These are phyloP conservation scores for Erodium moschatum DNA, from an alignment of 441 rosid species.

Conservation along the genomic window DNA sequence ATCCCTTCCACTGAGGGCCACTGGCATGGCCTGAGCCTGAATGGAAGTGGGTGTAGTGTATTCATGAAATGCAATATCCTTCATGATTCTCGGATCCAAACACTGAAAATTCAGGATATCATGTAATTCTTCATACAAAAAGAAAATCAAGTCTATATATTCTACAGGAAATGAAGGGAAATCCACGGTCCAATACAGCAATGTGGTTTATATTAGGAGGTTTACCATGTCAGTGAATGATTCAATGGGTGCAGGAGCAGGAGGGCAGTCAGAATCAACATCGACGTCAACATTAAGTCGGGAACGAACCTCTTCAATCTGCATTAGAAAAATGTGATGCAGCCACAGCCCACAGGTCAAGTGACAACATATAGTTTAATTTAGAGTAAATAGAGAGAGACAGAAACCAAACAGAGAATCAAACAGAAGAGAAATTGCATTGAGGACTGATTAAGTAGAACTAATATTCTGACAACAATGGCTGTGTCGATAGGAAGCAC, in stretches of 20 bases:
- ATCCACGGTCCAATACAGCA: neutral
- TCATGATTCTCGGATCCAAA: slow-evolving; percentile 28
- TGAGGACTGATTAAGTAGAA: neutral
- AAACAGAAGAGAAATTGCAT: neutral
- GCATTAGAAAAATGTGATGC: neutral
- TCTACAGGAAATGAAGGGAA: neutral
- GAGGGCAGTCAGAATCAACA: slow-evolving; percentile 24
- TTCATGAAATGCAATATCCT: slow-evolving; percentile 30
- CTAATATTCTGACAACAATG: neutral
- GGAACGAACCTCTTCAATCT: slow-evolving; percentile 31
- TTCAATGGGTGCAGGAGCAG: slow-evolving; percentile 30
- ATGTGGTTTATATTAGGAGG: too few species aligned
- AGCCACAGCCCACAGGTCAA: neutral
- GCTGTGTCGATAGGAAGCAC: neutral
- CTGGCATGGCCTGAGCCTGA: slow-evolving; percentile 29
- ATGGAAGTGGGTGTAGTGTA: slow-evolving; percentile 23
- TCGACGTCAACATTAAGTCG: slow-evolving; percentile 30
- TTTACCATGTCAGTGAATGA: slow-evolving; percentile 33
- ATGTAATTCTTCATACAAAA: neutral
- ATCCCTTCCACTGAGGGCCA: slow-evolving; percentile 25
- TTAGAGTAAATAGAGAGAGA: neutral
- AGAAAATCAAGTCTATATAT: neutral
- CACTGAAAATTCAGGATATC: slow-evolving; percentile 19
- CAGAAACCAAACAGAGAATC: neutral
- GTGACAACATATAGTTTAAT: neutral